phyloP scores from a whole-genome alignment of 345 rosid genomes.

The Murraya koenigii region DNA sequence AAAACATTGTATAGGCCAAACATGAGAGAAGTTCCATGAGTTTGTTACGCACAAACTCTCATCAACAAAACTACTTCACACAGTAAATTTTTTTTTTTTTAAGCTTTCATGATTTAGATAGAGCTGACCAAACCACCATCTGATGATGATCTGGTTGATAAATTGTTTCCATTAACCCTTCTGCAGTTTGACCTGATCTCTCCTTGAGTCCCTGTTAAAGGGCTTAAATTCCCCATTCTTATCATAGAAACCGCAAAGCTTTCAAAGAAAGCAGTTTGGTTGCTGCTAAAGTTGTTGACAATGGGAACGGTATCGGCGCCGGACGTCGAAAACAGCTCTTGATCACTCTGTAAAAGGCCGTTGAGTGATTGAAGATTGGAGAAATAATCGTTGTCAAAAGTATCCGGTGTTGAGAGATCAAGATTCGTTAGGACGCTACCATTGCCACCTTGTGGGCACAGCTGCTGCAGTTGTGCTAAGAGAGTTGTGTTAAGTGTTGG shows the following conservation, averaged over 20 bases:
- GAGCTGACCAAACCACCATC: constrained; percentile 6
- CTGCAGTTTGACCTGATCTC: constrained; percentile 61
- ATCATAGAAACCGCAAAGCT: constrained; percentile 58
- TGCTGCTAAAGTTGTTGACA: constrained; percentile 37
- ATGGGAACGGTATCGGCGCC: constrained; percentile 43
- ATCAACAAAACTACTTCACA: neutral
- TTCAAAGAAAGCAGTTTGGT: constrained; percentile 53
- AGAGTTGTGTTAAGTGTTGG: constrained; percentile 46
- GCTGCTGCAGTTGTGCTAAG: constrained; percentile 33
- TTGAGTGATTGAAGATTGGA: constrained; percentile 34
- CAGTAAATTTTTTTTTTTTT: too few species aligned
- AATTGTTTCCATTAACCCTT: constrained; percentile 30
- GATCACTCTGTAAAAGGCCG: constrained; percentile 64
- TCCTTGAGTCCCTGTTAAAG: constrained; percentile 47
- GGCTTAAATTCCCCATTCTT: constrained; percentile 60
- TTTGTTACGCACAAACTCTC: neutral
- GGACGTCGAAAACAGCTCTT: constrained; percentile 45
- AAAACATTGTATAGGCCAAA: neutral
- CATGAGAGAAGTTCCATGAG: neutral
- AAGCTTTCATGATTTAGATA: neutral
- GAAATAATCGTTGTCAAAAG: constrained; percentile 50
- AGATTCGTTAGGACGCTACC: constrained; percentile 31
- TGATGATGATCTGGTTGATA: neutral
- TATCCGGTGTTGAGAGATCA: constrained; percentile 48
- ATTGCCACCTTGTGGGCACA: constrained; percentile 55